phyloP scores from a whole-genome alignment of 1,284 basidiomycete genomes.

The Vanrija pseudolonga region DNA sequence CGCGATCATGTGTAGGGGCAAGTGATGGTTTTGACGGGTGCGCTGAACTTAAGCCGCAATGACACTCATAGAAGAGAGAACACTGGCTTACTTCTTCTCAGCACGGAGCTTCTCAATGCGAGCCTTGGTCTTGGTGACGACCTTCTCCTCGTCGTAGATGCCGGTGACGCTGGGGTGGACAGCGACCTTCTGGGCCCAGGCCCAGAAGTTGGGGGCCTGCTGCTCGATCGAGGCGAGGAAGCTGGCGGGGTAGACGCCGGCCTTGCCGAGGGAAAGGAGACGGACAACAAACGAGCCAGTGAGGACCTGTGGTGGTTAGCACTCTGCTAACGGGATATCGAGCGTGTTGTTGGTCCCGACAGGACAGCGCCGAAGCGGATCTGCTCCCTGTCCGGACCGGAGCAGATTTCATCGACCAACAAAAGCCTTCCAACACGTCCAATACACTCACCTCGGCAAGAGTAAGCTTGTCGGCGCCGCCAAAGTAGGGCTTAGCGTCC shows the following conservation, averaged over 20 bases:
- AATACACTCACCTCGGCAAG: constrained; percentile 7
- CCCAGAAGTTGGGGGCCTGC: constrained; percentile 4
- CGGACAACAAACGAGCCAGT: constrained; percentile 11
- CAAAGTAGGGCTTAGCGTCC: constrained; percentile 9
- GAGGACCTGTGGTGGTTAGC: constrained; percentile 1
- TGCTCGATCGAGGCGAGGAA: background rate
- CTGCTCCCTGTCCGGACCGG: too few species aligned
- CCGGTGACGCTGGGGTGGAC: constrained; percentile 9
- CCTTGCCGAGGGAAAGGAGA: background rate
- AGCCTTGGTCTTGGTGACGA: background rate
- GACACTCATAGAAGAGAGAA: too few species aligned
- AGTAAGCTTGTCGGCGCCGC: constrained; percentile 7
- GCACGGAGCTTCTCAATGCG: background rate
- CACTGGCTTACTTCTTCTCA: too few species aligned
- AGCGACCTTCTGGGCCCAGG: constrained; percentile 7
- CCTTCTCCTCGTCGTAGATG: constrained; percentile 1
- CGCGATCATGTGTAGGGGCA: too few species aligned
- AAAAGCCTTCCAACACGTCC: background rate
- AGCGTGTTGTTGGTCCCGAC: too few species aligned
- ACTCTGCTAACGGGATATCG: too few species aligned
- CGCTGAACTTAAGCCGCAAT: too few species aligned
- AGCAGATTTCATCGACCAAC: background rate
- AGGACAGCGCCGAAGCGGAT: too few species aligned
- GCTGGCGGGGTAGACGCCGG: background rate
- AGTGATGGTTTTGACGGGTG: too few species aligned